Conservation (phyloP, 179 eudicot species). For the Amaranthus tricolor region DNA sequence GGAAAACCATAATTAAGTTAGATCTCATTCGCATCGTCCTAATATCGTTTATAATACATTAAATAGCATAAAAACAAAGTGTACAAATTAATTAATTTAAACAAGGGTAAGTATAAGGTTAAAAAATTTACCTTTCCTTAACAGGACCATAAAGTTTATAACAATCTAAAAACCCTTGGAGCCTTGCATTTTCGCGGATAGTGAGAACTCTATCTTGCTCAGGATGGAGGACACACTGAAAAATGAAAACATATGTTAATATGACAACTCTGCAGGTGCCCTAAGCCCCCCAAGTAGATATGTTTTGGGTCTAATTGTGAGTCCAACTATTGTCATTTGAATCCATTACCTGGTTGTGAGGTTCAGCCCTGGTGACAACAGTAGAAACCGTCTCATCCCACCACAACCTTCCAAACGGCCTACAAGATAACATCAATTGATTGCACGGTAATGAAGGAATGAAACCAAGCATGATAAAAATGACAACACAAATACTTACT, state of each 20-base stretch:
- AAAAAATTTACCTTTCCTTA: constrained; percentile 19
- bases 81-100: too few species aligned
- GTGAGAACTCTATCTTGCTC: constrained; percentile 66
- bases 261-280: background rate
- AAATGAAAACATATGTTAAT: background rate
- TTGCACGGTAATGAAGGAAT: background rate
- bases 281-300: background rate
- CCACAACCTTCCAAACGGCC: constrained; percentile 55
- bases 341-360: constrained; percentile 30
- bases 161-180: constrained; percentile 80
- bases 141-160: constrained; percentile 54
- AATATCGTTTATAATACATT: too few species aligned
- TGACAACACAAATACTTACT: constrained; percentile 15
- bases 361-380: constrained; percentile 42
- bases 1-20: too few species aligned
- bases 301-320: too few species aligned
- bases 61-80: too few species aligned
- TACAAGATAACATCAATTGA: constrained; percentile 8
- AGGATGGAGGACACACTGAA: constrained; percentile 56
- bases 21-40: too few species aligned
- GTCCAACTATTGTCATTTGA: background rate
- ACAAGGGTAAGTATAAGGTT: background rate
- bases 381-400: constrained; percentile 55
- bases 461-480: background rate
- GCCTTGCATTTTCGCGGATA: constrained; percentile 65